These are phyloP conservation scores for Aspergillus aculeatinus DNA, from an alignment of 2,329 filamentous ascomycete genomes.

Conservation along the genomic window DNA sequence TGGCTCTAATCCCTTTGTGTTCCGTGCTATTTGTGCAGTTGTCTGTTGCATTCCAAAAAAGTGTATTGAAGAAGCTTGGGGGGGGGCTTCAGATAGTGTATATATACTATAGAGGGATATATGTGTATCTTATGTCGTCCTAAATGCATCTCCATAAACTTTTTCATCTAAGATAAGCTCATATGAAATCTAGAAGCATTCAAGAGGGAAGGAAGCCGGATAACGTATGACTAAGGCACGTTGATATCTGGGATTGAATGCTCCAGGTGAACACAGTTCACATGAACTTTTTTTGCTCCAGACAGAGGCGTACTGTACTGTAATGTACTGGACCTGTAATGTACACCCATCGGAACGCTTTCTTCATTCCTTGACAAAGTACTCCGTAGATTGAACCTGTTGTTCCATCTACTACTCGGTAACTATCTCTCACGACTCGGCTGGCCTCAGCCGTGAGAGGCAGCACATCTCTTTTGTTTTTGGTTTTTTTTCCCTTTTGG, in stretches of 20 bases:
- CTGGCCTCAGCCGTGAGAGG: conserved; percentile 15
- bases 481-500: not conserved
- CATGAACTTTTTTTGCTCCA: not conserved
- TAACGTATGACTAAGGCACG: not conserved
- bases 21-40: not conserved
- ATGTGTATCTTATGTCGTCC: not conserved
- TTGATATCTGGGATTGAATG: not conserved
- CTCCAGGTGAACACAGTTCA: not conserved
- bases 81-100: not conserved
- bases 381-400: too few relatives aligned
- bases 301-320: not conserved
- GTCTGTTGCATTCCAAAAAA: not conserved
- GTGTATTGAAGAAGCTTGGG: not conserved
- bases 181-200: too few relatives aligned
- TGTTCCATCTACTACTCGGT: too few relatives aligned
- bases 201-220: too few relatives aligned
- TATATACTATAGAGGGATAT: not conserved
- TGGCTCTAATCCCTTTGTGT: not conserved
- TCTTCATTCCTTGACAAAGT: too few relatives aligned
- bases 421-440: not conserved
- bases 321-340: not conserved
- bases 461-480: not conserved
- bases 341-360: not conserved
- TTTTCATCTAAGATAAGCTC: too few relatives aligned
- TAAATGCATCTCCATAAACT: too few relatives aligned